A percentile compares a stretch with the other conserved stretches of the same genome.
phyloP scores from a whole-genome alignment of 1,284 basidiomycete species.

The Ceratobasidium theobromae region DNA sequence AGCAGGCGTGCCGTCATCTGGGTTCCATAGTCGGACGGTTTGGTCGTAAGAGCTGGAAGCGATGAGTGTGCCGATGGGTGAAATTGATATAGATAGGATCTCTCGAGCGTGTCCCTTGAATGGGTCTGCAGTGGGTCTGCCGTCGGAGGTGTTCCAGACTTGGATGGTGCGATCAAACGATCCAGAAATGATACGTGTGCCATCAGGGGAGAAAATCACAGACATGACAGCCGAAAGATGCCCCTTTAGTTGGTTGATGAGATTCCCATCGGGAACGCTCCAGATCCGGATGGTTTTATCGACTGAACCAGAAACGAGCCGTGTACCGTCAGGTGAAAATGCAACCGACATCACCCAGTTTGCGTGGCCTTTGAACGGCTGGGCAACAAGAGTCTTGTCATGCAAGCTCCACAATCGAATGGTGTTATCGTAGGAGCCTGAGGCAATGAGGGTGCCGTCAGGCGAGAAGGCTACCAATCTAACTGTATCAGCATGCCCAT shows the following conservation, averaged over 20 bases:
- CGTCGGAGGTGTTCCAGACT: conserved; percentile 4
- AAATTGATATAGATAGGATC: too few species aligned
- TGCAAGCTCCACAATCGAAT: not conserved
- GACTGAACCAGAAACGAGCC: conserved; percentile 6
- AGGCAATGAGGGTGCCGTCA: not conserved
- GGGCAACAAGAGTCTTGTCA: not conserved
- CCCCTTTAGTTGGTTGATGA: not conserved
- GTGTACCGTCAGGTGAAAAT: conserved; percentile 4
- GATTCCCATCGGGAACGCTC: not conserved
- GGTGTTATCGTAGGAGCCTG: not conserved
- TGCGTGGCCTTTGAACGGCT: conserved; percentile 1
- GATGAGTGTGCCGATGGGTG: too few species aligned
- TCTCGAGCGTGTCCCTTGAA: too few species aligned
- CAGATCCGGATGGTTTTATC: conserved; percentile 20
- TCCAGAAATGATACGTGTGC: conserved; percentile 21
- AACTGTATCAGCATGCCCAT: not conserved
- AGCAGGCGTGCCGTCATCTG: too few species aligned
- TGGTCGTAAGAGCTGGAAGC: too few species aligned
- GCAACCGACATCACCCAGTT: not conserved
- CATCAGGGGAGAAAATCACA: conserved; percentile 33
- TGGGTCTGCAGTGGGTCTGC: too few species aligned
- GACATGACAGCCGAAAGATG: not conserved
- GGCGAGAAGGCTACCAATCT: not conserved
- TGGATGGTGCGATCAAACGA: conserved; percentile 25
- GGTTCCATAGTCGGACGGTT: too few species aligned